phyloP scores from a whole-genome alignment of 495 filamentous ascomycete species.

The Annulohypoxylon stygium region DNA sequence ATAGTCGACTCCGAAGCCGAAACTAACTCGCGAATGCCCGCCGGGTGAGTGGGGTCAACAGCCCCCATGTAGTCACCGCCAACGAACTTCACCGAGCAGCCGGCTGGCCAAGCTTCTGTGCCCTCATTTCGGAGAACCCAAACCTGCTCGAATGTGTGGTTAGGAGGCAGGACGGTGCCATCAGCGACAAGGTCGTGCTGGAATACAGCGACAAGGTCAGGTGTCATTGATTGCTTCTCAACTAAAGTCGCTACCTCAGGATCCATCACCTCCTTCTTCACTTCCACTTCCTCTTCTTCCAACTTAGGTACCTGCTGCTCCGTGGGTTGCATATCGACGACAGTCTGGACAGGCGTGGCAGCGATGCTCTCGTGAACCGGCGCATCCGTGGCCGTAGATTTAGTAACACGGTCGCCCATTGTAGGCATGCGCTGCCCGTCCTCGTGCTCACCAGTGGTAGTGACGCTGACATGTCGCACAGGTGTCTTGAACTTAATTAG shows the following conservation, averaged over 20 bases:
- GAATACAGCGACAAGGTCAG: slow-evolving; percentile 78
- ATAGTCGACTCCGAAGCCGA: slow-evolving; percentile 84
- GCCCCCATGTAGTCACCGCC: slow-evolving; percentile 97
- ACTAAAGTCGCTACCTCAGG: slow-evolving; percentile 34
- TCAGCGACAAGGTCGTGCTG: slow-evolving; percentile 82
- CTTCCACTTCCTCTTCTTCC: slow-evolving; percentile 52
- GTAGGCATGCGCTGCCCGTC: slow-evolving; percentile 68
- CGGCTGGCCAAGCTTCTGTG: slow-evolving; percentile 82
- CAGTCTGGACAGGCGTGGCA: slow-evolving; percentile 76
- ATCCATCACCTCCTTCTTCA: slow-evolving; percentile 53
- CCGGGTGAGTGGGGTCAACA: slow-evolving; percentile 80
- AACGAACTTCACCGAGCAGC: slow-evolving; percentile 90
- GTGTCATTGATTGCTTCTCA: slow-evolving; percentile 49
- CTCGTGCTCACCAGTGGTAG: slow-evolving; percentile 81
- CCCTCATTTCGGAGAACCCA: slow-evolving; percentile 94
- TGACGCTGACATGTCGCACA: slow-evolving; percentile 89
- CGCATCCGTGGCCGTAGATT: slow-evolving; percentile 65
- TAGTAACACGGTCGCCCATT: slow-evolving; percentile 75
- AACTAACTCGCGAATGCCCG: slow-evolving; percentile 76
- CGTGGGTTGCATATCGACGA: slow-evolving; percentile 76
- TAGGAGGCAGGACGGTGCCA: slow-evolving; percentile 75
- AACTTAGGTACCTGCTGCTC: slow-evolving; percentile 47
- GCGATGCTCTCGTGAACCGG: slow-evolving; percentile 63
- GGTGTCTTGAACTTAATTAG: slow-evolving; percentile 97
- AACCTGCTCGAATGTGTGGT: slow-evolving; percentile 83